Conservation (phyloP, 176 grass and related monocot species). For the Alopecurus myosuroides region DNA sequence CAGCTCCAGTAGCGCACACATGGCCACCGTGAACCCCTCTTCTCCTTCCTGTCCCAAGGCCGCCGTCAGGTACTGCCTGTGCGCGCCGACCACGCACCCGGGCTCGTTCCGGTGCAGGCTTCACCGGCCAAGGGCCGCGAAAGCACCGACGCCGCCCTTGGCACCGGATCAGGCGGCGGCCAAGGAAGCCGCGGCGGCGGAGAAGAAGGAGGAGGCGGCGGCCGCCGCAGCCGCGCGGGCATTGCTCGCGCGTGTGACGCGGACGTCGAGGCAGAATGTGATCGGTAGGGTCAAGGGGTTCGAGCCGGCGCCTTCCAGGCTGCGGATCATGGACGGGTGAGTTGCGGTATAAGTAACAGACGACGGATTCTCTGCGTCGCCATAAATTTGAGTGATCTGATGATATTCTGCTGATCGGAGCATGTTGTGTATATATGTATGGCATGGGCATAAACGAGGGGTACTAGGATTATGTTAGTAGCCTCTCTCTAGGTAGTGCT, state of each 20-base stretch:
- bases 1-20: neutral
- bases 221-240: neutral
- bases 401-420: neutral
- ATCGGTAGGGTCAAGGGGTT: neutral
- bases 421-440: neutral
- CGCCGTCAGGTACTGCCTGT: constrained; percentile 46
- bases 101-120: constrained; percentile 71
- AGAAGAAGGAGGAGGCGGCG: neutral
- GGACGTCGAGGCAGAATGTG: neutral
- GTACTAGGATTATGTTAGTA: neutral
- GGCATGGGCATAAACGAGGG: neutral
- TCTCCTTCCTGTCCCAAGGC: constrained; percentile 4
- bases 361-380: neutral
- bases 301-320: constrained; percentile 24
- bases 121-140: constrained; percentile 13
- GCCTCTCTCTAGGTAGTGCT: neutral
- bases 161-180: neutral
- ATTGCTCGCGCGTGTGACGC: constrained; percentile 7
- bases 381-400: neutral
- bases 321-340: constrained; percentile 18
- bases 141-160: neutral
- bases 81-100: constrained; percentile 67
- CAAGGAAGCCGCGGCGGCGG: neutral
- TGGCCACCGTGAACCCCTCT: constrained; percentile 26
- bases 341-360: neutral